Evolutionary conservation across 352 stramenopile genomes (phyloP).

Genomic region (Phytophthora sp.): DNA sequence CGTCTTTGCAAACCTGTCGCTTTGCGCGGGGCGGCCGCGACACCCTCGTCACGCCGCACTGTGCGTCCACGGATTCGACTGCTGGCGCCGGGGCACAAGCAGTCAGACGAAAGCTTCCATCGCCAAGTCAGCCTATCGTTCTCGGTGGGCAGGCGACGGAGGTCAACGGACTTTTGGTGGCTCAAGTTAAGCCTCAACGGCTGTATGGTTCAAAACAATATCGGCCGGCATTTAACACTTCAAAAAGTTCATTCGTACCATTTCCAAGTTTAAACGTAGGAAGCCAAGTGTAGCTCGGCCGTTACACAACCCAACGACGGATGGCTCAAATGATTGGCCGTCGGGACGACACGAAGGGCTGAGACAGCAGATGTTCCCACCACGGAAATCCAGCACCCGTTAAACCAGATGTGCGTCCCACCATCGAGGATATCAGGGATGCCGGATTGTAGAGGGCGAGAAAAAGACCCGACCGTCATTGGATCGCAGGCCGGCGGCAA

Average conservation of each 20-base stretch:
- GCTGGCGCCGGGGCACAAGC: too few species aligned
- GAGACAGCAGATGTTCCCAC: constrained; percentile 1
- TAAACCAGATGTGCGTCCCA: neutral
- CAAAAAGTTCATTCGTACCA: constrained; percentile 2
- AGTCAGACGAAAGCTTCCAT: too few species aligned
- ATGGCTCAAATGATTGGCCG: constrained; percentile 15
- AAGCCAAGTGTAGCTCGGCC: neutral
- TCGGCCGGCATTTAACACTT: constrained; percentile 16
- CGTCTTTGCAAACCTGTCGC: constrained; percentile 27
- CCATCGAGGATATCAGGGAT: neutral
- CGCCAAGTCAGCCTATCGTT: constrained; percentile 25
- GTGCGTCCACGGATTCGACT: constrained; percentile 1
- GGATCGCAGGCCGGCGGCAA: too few species aligned
- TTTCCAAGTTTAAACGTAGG: neutral
- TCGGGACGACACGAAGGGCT: constrained; percentile 6
- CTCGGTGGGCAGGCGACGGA: constrained; percentile 13
- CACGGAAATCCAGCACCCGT: neutral
- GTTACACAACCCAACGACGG: constrained; percentile 11
- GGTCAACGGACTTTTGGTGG: constrained; percentile 14
- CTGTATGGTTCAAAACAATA: constrained; percentile 5
- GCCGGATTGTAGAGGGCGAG: constrained; percentile 10
- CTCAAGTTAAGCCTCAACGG: constrained; percentile 11
- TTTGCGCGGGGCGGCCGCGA: too few species aligned
- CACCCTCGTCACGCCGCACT: too few species aligned
- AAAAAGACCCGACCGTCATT: too few species aligned